phyloP scores from a whole-genome alignment of 257 asterid genomes.

The Paraleonurus japonicus region DNA sequence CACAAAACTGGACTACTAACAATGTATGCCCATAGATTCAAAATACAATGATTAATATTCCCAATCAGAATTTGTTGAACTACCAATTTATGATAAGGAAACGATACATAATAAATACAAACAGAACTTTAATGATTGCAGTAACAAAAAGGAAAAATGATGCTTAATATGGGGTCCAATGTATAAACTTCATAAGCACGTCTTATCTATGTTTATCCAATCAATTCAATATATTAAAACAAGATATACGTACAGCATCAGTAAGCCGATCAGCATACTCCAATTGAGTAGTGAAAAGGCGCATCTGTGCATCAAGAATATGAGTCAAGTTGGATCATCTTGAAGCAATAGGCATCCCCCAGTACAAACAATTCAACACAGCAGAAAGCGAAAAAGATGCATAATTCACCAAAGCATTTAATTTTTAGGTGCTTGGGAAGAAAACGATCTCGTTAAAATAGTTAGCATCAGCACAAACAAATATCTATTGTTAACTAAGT shows the following conservation, averaged over 20 bases:
- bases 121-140: background rate
- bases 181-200: background rate
- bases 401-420: constrained; percentile 14
- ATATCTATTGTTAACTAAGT: background rate
- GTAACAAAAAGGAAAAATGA: background rate
- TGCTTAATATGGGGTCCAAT: background rate
- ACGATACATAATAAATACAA: background rate
- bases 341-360: background rate
- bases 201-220: background rate
- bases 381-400: background rate
- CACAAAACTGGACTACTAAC: background rate
- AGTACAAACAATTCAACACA: constrained; percentile 12
- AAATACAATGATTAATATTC: background rate
- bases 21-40: background rate
- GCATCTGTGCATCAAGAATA: constrained; percentile 57
- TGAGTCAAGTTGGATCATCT: constrained; percentile 22
- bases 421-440: constrained; percentile 5
- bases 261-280: constrained; percentile 88
- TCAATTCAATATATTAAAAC: constrained; percentile 6
- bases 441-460: background rate
- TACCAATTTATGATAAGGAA: background rate
- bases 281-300: constrained; percentile 83
- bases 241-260: constrained; percentile 68
- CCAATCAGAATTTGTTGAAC: background rate
- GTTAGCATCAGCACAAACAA: background rate